Conservation (phyloP, 1,139 yeast species). For the Geotrichum bryndzae region DNA sequence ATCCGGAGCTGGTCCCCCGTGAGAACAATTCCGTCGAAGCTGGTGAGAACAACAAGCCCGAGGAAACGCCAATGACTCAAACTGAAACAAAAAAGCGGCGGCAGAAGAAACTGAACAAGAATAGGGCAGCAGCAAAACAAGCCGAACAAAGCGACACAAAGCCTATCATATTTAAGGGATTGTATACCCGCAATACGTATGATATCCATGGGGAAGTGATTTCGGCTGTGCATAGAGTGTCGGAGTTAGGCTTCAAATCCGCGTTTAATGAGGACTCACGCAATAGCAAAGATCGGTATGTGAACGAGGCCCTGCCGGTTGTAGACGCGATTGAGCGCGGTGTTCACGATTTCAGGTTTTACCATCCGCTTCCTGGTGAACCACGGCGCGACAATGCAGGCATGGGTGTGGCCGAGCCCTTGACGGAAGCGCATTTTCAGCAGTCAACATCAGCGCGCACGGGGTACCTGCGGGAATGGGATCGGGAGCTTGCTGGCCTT, state of each 20-base stretch:
- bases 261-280: not conserved
- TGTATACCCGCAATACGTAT: not conserved
- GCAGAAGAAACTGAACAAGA: not conserved
- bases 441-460: not conserved
- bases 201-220: not conserved
- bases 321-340: constrained; percentile 5
- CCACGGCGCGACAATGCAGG: not conserved
- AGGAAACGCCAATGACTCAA: not conserved
- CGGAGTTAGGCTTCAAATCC: not conserved
- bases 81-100: not conserved
- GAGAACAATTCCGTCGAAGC: not conserved
- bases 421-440: too few species aligned
- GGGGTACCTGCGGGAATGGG: constrained; percentile 8
- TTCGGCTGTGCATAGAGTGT: not conserved
- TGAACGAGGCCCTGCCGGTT: not conserved
- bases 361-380: not conserved
- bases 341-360: not conserved
- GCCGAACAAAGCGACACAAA: not conserved
- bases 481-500: constrained; percentile 2
- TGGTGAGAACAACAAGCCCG: not conserved
- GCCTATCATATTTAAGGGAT: not conserved
- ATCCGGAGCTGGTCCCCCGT: not conserved
- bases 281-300: not conserved
- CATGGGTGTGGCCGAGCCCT: constrained; percentile 3
- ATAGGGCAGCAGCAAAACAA: not conserved